phyloP scores from a whole-genome alignment of 192 early-diverging fungal species.

The Phycomyces blakesleeanus region DNA sequence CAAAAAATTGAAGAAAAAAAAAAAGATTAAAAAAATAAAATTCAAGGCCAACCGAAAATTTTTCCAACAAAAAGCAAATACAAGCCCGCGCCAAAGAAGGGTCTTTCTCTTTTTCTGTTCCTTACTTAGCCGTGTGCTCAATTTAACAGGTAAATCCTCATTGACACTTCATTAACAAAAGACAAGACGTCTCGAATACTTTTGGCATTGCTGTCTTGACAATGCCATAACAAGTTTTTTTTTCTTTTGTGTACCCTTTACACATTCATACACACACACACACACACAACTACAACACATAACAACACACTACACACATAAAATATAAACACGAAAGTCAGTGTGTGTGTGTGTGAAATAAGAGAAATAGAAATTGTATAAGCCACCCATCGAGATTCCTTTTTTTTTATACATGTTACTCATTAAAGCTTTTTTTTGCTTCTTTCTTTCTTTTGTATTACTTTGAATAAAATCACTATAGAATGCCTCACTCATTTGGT shows the following conservation, averaged over 20 bases:
- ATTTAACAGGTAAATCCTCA: not conserved
- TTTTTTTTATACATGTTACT: slow-evolving; percentile 12
- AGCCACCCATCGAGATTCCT: slow-evolving; percentile 5
- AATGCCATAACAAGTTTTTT: too few relatives aligned
- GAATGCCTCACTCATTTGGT: slow-evolving; percentile 37
- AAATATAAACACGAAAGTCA: too few relatives aligned
- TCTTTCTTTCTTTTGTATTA: not conserved
- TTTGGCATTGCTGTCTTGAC: too few relatives aligned
- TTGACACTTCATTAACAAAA: too few relatives aligned
- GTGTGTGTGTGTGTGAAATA: too few relatives aligned
- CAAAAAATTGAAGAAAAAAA: too few relatives aligned
- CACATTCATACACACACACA: too few relatives aligned
- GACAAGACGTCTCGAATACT: too few relatives aligned
- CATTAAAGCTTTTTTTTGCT: slow-evolving; percentile 10
- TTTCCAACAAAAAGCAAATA: not conserved
- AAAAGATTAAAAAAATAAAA: not conserved
- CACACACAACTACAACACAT: too few relatives aligned
- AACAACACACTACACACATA: too few relatives aligned
- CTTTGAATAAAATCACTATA: too few relatives aligned
- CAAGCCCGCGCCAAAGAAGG: not conserved
- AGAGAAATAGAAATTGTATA: not conserved
- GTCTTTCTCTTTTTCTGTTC: slow-evolving; percentile 4
- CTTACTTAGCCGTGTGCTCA: not conserved
- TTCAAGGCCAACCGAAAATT: not conserved
- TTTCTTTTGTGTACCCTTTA: too few relatives aligned